Base-by-base conservation (phyloP, 768 basidiomycete species). In the Mycena polygramma region DNA sequence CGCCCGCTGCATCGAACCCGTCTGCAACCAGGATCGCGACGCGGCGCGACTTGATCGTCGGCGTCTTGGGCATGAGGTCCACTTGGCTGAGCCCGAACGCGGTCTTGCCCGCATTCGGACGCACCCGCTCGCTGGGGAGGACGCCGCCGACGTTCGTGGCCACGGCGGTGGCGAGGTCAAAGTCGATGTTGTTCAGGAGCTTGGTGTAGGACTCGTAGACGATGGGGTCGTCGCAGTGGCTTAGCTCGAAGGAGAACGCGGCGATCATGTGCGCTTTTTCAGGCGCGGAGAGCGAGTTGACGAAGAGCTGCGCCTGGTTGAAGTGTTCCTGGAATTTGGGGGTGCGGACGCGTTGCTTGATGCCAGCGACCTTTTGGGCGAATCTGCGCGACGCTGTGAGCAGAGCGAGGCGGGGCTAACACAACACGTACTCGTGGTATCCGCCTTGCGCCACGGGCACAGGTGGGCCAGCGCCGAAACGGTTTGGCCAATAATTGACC, bases 401-500 rank as follows among this genome's bases (percentile, higher is more conserved):
- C 30, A 30, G 30, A 15, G 30, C 35, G 30, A 41, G 41, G 30
- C 30, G 30, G 30, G 30, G 30, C 30, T 30, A 30, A 2, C 30
- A 26, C 8, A 13, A 14, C 5, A 80, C 87, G 41, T 69, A 89
- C 88, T 91, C 90, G 2, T 75, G 57, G 70, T 90, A 91, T 36
- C 88, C 92, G 11, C 92, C 93, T 7, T 89, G 70, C 1, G 81
- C 77, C 0, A 80, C 74, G 15, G 86, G 78, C 17, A 86, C 84
- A 0, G 91, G 91, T 15, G 79, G 80, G 15, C 84, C 86, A 7
- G 83, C 77, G 14, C 83, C 78, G 53, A 87, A 84, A 14, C 95
- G 88, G 77, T 96, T 96, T 0, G 96, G 96, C 87, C 89, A 93
- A 76, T 97, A 97, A 74, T 95, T 95, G 74, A 92, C 79, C 7